Conservation (phyloP, 805 yeast species). For the Torulaspora indica region DNA sequence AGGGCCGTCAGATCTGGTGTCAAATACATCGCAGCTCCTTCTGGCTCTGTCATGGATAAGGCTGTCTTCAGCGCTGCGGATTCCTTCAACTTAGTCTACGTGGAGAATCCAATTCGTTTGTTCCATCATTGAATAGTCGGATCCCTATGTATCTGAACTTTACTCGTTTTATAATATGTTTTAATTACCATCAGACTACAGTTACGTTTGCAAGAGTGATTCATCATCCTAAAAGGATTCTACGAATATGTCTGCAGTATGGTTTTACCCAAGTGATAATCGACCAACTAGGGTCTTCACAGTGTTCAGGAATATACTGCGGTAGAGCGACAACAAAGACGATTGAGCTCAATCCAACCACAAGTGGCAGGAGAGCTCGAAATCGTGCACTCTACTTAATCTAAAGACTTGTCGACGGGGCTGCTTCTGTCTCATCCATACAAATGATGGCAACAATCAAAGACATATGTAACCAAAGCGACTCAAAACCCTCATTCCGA, state of each 20-base stretch:
- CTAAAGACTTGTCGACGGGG: conserved; percentile 98
- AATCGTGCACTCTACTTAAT: conserved; percentile 50
- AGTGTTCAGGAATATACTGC: conserved; percentile 99
- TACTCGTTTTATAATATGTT: conserved; percentile 5
- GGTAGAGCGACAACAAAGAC: conserved; percentile 50
- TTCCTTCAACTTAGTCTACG: conserved; percentile 81
- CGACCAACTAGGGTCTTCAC: conserved; percentile 84
- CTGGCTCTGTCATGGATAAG: conserved; percentile 97
- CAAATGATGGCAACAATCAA: conserved; percentile 18
- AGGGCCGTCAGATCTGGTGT: conserved; percentile 97
- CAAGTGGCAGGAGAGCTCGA: conserved; percentile 37
- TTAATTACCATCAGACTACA: background rate
- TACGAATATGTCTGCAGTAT: conserved; percentile 82
- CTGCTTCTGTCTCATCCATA: conserved; percentile 66
- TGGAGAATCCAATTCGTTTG: conserved; percentile 94
- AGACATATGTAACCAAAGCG: conserved; percentile 17
- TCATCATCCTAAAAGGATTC: background rate
- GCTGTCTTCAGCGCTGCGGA: conserved; percentile 96
- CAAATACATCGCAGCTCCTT: conserved; percentile 91
- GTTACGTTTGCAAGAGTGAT: background rate
- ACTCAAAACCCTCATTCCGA: conserved; percentile 35
- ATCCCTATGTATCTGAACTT: background rate
- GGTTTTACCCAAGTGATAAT: conserved; percentile 99
- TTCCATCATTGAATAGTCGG: conserved; percentile 75
- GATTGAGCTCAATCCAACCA: conserved; percentile 56